Evolutionary conservation across 768 basidiomycete genomes (phyloP).

Genomic region (Amanita jacksonii): DNA sequence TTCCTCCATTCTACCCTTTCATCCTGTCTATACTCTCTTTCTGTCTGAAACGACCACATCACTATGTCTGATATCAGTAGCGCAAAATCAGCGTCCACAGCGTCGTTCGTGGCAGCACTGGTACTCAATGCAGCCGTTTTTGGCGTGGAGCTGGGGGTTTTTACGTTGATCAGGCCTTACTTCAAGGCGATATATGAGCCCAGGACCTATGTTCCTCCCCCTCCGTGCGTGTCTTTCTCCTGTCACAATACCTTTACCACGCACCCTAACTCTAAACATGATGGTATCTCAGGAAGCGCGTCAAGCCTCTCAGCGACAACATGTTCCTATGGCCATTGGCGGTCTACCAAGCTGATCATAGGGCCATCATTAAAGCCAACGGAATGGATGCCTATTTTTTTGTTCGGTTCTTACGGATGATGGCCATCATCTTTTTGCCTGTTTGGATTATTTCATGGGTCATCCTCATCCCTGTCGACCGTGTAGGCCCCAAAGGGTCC

Average conservation of each 20-base stretch:
- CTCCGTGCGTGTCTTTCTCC: conserved; percentile 24
- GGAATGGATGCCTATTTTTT: conserved; percentile 93
- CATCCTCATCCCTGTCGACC: conserved; percentile 70
- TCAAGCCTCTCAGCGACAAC: conserved; percentile 36
- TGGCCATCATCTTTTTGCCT: conserved; percentile 74
- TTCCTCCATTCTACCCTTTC: no score
- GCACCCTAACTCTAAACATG: neutral
- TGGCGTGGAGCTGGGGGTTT: conserved; percentile 57
- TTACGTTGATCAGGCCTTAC: conserved; percentile 75
- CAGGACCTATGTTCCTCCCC: conserved; percentile 52
- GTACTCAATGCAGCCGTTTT: conserved; percentile 74
- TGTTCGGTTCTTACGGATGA: conserved; percentile 81
- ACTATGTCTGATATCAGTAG: conserved; percentile 29
- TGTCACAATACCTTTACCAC: no score
- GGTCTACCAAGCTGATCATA: conserved; percentile 53
- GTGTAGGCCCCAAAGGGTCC: conserved; percentile 37
- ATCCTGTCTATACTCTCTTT: neutral
- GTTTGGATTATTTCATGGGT: conserved; percentile 90
- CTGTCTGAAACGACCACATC: neutral
- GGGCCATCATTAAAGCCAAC: conserved; percentile 53
- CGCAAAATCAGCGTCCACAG: conserved; percentile 55
- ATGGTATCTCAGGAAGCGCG: conserved; percentile 42
- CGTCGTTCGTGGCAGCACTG: conserved; percentile 78
- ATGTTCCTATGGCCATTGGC: conserved; percentile 59
- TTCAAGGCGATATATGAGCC: conserved; percentile 91